Percentiles rank a stretch among this genome's conserved stretches.
These are phyloP conservation scores for Ascocoryne sarcoides DNA, from an alignment of 2,329 filamentous ascomycete genomes.

Conservation along the genomic window DNA sequence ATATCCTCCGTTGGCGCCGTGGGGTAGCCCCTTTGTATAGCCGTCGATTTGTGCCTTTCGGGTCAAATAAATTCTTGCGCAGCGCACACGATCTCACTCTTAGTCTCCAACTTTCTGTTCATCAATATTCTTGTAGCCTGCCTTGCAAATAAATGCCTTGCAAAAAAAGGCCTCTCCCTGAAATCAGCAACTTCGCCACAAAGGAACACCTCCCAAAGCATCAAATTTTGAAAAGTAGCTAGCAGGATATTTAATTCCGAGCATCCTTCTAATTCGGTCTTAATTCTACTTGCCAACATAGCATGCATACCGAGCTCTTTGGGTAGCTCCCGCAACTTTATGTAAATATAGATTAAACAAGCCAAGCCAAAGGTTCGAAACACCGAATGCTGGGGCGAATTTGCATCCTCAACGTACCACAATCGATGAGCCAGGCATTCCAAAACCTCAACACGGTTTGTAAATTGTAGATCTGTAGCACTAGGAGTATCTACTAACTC, in stretches of 20 bases:
- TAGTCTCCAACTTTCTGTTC: slow-evolving; percentile 10
- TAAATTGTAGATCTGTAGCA: slow-evolving; percentile 14
- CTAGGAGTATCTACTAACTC: slow-evolving; percentile 8
- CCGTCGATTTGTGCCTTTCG: slow-evolving; percentile 7
- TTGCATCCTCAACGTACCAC: slow-evolving; percentile 13
- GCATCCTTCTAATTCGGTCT: slow-evolving; percentile 9
- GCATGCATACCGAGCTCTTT: slow-evolving; percentile 13
- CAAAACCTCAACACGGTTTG: slow-evolving; percentile 18
- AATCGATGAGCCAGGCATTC: slow-evolving; percentile 16
- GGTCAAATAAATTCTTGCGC: slow-evolving; percentile 15
- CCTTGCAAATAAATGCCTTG: no score
- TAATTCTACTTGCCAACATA: slow-evolving; percentile 15
- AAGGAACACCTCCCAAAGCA: slow-evolving; percentile 20
- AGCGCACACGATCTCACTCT: slow-evolving; percentile 10
- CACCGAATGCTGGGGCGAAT: slow-evolving; percentile 10
- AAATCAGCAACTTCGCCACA: slow-evolving; percentile 16
- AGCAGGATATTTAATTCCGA: slow-evolving; percentile 18
- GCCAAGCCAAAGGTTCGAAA: slow-evolving; percentile 17
- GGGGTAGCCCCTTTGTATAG: no score
- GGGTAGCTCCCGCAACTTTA: slow-evolving; percentile 13
- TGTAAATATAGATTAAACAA: slow-evolving; percentile 20
- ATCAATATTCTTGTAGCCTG: slow-evolving; percentile 16
- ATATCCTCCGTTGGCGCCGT: no score
- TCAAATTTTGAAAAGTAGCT: slow-evolving; percentile 18
- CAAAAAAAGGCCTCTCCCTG: slow-evolving; percentile 15